A percentile compares a stretch with the other conserved stretches of the same genome.
Evolutionary conservation across 2,329 filamentous ascomycete genomes (phyloP).

Genomic region (Penicillium vulpinum): DNA sequence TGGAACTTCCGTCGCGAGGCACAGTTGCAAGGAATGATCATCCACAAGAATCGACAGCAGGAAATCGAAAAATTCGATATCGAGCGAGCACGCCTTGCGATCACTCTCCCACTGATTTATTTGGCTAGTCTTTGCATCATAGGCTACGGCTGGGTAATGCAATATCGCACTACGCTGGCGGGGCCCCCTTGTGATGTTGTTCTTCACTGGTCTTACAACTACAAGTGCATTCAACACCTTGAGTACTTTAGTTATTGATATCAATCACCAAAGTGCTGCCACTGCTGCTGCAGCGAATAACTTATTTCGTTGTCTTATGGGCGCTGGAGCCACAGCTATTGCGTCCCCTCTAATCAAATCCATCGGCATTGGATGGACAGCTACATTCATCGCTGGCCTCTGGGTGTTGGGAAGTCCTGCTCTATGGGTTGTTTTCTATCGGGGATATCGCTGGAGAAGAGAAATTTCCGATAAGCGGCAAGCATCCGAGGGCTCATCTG

Average conservation of each 20-base stretch:
- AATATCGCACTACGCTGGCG: constrained; percentile 33
- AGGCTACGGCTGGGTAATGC: constrained; percentile 42
- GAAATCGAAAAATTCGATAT: constrained; percentile 56
- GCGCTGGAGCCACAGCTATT: constrained; percentile 24
- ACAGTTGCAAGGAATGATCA: constrained; percentile 52
- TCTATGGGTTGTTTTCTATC: constrained; percentile 21
- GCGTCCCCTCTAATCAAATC: constrained; percentile 22
- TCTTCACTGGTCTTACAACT: constrained; percentile 35
- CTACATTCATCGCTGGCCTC: constrained; percentile 21
- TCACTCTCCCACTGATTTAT: constrained; percentile 36
- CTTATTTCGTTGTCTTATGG: constrained; percentile 25
- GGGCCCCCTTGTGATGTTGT: constrained; percentile 38
- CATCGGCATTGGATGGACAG: constrained; percentile 30
- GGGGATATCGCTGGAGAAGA: constrained; percentile 20
- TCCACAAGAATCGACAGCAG: constrained; percentile 45
- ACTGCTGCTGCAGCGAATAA: constrained; percentile 27
- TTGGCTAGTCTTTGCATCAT: constrained; percentile 28
- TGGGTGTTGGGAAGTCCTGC: constrained; percentile 24
- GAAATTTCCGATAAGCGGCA: not conserved
- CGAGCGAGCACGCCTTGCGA: constrained; percentile 40
- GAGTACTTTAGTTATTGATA: constrained; percentile 49
- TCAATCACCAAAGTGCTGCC: constrained; percentile 25
- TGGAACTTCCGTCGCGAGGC: constrained; percentile 68
- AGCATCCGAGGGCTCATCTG: not conserved
- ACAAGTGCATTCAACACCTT: constrained; percentile 41